Base-by-base conservation (phyloP, 768 basidiomycete genomes). In the Mycena venus region DNA sequence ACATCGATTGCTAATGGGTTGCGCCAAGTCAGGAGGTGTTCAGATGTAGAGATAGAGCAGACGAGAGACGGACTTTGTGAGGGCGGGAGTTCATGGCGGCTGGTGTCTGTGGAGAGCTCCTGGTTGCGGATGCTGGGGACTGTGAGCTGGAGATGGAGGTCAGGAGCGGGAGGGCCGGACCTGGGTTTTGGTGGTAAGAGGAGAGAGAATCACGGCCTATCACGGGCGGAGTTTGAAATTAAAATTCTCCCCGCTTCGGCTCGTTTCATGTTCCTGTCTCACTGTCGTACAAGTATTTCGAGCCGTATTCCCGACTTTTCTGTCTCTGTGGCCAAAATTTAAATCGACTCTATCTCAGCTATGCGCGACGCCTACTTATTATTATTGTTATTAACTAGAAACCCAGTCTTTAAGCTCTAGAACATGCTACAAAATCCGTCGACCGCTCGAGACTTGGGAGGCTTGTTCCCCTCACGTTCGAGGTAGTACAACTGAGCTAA, bases 1-100 rank as follows among this genome's bases (percentile, higher is more conserved):
- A 95, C 96, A 99, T 98, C 79, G 96, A 95, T 90, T 97, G 96
- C 90, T 90, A 79, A 31, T 62, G 62, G 11, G 21, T 29, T 47
- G 21, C 34, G 38, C 25, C 21, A 19, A 49, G 62, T 63, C 31
- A 63, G 62, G 70, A 79, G 14, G 31, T 58, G 19, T 9, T 32
- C 55, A 49, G 63, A 63, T 6, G 44, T 47, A 53, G 65, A 60
- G 49, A 17, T 27, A 53, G 27, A 21, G 40, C 23, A n/a, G 36
- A 29, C 34, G 34, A 8, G 72, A 74, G 51, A 77, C 85, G 76
- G 74, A 89, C 89, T 84, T 94, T 94, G 83, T 93, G 93, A 29
- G 93, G 92, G 79, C 94, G 91, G 69, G 91, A 86, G 83, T 91
- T 94, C 94, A 94, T 94, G 79, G 77, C 83, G 75, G 78, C 72